A percentile compares a stretch with the other conserved stretches of the same genome.
Evolutionary conservation across 2,329 filamentous ascomycete species (phyloP).

Genomic region (Nakataea oryzae): DNA sequence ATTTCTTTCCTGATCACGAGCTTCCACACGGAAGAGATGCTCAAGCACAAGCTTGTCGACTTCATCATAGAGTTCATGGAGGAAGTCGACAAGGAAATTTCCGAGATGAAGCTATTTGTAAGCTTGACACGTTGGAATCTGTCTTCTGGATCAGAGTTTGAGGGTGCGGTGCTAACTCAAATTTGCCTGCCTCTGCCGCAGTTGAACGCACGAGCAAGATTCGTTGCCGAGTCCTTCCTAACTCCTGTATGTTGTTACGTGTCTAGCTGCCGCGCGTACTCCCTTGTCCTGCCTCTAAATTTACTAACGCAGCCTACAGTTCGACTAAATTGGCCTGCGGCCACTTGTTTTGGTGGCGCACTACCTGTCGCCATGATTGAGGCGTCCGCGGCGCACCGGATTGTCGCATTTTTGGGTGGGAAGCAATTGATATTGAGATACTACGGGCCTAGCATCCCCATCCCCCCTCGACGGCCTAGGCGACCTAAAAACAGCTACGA

Average conservation of each 20-base stretch:
- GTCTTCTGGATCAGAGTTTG: not conserved
- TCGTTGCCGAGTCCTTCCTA: slow-evolving; percentile 96
- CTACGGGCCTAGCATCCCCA: not conserved
- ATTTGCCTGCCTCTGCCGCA: slow-evolving; percentile 25
- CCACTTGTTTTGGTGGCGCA: not conserved
- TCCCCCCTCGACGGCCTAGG: not conserved
- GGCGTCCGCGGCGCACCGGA: not conserved
- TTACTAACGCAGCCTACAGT: not conserved
- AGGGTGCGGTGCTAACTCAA: not conserved
- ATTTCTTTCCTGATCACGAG: slow-evolving; percentile 99
- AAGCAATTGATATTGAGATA: not conserved
- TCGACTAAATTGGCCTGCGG: not conserved
- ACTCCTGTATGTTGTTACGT: slow-evolving; percentile 46
- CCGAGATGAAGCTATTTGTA: slow-evolving; percentile 99
- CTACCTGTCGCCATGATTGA: not conserved
- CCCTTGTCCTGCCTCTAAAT: not conserved
- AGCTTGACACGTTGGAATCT: not conserved
- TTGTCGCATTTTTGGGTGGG: not conserved
- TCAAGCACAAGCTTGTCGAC: slow-evolving; percentile 98
- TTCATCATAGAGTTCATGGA: slow-evolving; percentile 99
- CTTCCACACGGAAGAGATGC: slow-evolving; percentile 96
- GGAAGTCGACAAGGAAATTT: slow-evolving; percentile 99
- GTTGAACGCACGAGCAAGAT: slow-evolving; percentile 94
- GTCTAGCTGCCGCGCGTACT: too few species aligned
- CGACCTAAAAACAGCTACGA: not conserved